Conservation (phyloP, 2,329 filamentous ascomycete genomes). For the Phyllosticta citribraziliensis region DNA sequence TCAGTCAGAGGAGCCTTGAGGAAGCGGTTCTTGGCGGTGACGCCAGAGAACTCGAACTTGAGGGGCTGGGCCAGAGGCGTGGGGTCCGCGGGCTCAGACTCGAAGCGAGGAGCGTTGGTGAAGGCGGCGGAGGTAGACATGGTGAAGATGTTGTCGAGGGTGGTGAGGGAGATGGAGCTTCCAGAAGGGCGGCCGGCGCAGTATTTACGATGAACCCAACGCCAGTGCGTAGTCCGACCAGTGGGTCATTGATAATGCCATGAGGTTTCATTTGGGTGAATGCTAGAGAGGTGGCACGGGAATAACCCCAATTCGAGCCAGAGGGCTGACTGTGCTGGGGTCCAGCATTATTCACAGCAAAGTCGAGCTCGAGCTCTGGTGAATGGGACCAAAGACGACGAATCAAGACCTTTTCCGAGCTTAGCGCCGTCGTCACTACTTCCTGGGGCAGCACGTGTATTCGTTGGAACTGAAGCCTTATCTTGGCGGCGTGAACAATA, state of each 20-base stretch:
- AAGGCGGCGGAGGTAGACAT: not conserved
- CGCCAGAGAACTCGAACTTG: slow-evolving; percentile 39
- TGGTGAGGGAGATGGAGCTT: not conserved
- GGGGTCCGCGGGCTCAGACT: slow-evolving; percentile 32
- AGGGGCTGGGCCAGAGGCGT: slow-evolving; percentile 34
- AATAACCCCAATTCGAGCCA: not conserved
- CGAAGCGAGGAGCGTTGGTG: slow-evolving; percentile 30
- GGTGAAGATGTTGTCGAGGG: not conserved
- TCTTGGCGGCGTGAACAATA: not conserved
- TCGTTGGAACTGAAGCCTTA: not conserved
- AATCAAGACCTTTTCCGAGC: not conserved
- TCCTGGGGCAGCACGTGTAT: not conserved
- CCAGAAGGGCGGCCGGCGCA: not conserved
- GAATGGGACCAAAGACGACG: not conserved
- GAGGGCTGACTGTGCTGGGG: not conserved
- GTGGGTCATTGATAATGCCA: not conserved
- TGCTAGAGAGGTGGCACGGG: not conserved
- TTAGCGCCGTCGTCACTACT: not conserved
- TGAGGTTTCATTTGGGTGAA: not conserved
- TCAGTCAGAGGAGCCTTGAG: slow-evolving; percentile 61
- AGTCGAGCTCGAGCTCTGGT: not conserved
- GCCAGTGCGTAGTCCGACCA: not conserved
- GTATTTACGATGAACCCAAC: not conserved
- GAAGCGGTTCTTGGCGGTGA: slow-evolving; percentile 52
- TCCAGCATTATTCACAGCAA: not conserved